Conservation (phyloP, 2,329 filamentous ascomycete genomes). For the Aspergillus quadricinctus region DNA sequence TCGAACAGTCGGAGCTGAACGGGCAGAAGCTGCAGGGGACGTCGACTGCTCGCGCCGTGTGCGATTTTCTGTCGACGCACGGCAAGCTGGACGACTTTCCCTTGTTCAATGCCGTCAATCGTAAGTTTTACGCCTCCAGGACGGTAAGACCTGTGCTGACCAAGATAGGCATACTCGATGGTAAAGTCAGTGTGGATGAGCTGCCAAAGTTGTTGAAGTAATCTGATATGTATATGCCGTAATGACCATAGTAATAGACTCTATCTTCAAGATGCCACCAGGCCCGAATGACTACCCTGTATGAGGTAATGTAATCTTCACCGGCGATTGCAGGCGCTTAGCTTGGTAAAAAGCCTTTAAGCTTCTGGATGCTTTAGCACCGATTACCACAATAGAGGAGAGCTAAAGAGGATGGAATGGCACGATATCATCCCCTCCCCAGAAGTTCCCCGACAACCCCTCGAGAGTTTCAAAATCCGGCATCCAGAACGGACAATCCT, state of each 20-base stretch:
- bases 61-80: slow-evolving; percentile 11
- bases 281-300: not conserved
- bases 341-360: not conserved
- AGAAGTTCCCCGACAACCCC: slow-evolving; percentile 26
- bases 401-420: slow-evolving; percentile 28
- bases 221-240: not conserved
- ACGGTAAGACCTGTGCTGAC: not conserved
- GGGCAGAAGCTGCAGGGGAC: slow-evolving; percentile 15
- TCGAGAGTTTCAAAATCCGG: slow-evolving; percentile 37
- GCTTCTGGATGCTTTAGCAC: too few species aligned
- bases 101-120: slow-evolving; percentile 9
- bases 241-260: not conserved
- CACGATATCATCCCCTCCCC: slow-evolving; percentile 24
- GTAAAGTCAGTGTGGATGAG: slow-evolving; percentile 1
- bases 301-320: not conserved
- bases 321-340: not conserved
- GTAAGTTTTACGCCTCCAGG: not conserved
- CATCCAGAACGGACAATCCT: slow-evolving; percentile 35
- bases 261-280: not conserved
- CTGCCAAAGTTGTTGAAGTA: not conserved
- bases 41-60: slow-evolving; percentile 11
- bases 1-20: slow-evolving; percentile 15
- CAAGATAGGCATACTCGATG: slow-evolving; percentile 1
- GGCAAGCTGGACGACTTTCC: slow-evolving; percentile 11
- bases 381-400: too few species aligned